Evolutionary conservation across 1,284 basidiomycete genomes (phyloP).

Genomic region (Phenoliferia sp.): DNA sequence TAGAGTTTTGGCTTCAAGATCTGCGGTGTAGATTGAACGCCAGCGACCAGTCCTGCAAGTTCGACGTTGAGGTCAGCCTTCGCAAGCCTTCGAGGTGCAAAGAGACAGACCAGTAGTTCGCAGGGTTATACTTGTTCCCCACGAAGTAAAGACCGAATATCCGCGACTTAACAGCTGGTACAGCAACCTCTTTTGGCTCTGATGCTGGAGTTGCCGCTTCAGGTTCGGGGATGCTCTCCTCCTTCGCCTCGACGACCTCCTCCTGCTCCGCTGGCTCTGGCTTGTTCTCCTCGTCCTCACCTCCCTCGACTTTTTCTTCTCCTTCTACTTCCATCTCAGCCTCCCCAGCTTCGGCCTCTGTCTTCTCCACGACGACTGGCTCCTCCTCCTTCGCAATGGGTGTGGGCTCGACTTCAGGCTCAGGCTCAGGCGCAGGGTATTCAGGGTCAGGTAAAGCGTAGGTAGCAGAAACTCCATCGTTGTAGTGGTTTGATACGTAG

Average conservation of each 20-base stretch:
- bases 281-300: constrained; percentile 7
- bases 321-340: constrained; percentile 5
- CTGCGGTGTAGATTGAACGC: constrained; percentile 56
- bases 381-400: constrained; percentile 34
- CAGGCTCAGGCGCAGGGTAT: neutral
- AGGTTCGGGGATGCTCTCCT: constrained; percentile 2
- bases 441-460: constrained; percentile 44
- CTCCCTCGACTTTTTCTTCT: constrained; percentile 13
- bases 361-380: constrained; percentile 31
- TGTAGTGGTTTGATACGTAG: constrained; percentile 73
- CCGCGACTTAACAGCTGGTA: constrained; percentile 4
- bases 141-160: constrained; percentile 74
- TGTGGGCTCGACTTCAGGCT: neutral
- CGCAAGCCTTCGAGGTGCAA: neutral
- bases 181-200: constrained; percentile 2
- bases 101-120: constrained; percentile 63
- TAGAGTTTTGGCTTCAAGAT: constrained; percentile 41
- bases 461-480: constrained; percentile 65
- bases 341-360: neutral
- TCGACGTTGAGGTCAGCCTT: neutral
- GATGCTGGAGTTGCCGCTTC: neutral
- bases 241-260: constrained; percentile 9
- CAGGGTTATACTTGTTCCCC: constrained; percentile 86
- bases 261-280: constrained; percentile 15
- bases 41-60: constrained; percentile 69